phyloP scores from a whole-genome alignment of 768 basidiomycete species.

The Artomyces pyxidatus region DNA sequence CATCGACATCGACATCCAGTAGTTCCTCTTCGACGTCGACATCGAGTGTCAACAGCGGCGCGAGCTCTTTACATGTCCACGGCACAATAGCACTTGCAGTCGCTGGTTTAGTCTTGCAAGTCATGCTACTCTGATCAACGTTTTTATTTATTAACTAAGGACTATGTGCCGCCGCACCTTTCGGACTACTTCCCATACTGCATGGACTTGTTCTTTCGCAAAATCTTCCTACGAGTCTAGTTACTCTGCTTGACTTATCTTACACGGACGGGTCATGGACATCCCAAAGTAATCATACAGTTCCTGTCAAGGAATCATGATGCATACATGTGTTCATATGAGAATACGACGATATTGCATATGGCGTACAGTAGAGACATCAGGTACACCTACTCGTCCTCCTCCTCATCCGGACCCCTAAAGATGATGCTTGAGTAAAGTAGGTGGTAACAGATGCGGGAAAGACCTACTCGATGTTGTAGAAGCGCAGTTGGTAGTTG shows the following conservation, averaged over 20 bases:
- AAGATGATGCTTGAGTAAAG: slow-evolving; percentile 7
- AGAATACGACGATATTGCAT: background rate
- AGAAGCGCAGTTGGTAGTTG: slow-evolving; percentile 90
- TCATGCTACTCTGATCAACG: too few species aligned
- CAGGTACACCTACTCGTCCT: slow-evolving; percentile 50
- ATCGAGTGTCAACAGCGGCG: background rate
- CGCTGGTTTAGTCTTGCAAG: background rate
- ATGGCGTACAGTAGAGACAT: too few species aligned
- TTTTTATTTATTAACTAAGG: too few species aligned
- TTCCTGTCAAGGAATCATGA: too few species aligned
- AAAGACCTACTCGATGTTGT: slow-evolving; percentile 73
- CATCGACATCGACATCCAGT: background rate
- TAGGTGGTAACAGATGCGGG: background rate
- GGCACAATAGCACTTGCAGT: background rate
- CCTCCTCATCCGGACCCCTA: slow-evolving; percentile 45
- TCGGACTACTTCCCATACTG: too few species aligned
- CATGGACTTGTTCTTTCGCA: too few species aligned
- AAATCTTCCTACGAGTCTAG: too few species aligned
- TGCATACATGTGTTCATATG: background rate
- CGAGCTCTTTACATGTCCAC: background rate
- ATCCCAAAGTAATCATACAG: too few species aligned
- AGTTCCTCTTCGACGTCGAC: background rate
- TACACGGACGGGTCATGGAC: too few species aligned
- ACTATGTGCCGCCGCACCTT: too few species aligned
- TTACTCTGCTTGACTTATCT: too few species aligned